Conservation (phyloP, 805 yeast species). For the Candida montana region DNA sequence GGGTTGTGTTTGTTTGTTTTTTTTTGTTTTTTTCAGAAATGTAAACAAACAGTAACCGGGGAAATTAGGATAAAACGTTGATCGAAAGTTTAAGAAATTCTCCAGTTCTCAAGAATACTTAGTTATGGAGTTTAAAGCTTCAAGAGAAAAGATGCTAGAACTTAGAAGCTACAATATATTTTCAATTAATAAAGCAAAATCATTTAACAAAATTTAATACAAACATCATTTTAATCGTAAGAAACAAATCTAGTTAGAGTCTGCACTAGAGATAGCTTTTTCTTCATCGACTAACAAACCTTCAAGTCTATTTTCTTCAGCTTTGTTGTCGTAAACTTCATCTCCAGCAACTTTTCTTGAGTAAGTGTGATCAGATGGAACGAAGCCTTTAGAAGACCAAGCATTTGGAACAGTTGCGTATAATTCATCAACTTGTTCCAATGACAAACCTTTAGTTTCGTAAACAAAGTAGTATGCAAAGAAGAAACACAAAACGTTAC, state of each 20-base stretch:
- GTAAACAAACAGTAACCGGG: no score
- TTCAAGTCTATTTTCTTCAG: slow-evolving; percentile 3
- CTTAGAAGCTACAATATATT: no score
- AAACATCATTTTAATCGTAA: background rate
- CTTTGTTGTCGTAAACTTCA: slow-evolving; percentile 9
- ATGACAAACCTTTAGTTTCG: slow-evolving; percentile 62
- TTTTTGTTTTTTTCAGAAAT: no score
- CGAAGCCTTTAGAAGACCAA: slow-evolving; percentile 28
- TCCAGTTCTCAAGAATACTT: no score
- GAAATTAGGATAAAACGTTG: no score
- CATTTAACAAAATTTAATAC: background rate
- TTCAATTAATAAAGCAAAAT: no score
- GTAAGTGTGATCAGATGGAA: slow-evolving; percentile 31
- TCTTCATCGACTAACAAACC: slow-evolving; percentile 7
- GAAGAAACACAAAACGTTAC: slow-evolving; percentile 49
- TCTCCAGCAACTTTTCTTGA: slow-evolving; percentile 23
- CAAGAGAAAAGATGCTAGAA: no score
- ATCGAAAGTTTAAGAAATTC: no score
- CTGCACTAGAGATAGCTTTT: slow-evolving; percentile 5
- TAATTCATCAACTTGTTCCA: slow-evolving; percentile 64
- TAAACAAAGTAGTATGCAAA: slow-evolving; percentile 53
- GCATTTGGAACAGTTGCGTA: slow-evolving; percentile 35
- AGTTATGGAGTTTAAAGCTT: no score
- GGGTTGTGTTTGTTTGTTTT: no score
- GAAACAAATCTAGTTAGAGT: background rate